Base-by-base conservation (phyloP, 73 alveolate species). In the Paramecium sexaurelia region DNA sequence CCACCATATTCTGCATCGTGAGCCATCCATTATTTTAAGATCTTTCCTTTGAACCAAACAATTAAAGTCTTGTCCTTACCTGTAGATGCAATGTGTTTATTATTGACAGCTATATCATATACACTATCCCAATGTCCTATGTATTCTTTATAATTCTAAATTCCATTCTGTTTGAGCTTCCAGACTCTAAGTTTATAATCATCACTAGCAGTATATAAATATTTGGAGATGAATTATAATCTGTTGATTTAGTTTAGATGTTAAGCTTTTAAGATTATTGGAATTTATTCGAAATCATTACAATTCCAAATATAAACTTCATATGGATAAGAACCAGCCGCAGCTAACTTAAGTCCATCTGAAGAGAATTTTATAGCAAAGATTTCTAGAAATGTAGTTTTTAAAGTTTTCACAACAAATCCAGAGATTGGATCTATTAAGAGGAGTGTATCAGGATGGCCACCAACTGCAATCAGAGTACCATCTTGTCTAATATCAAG, bases 101-200 rank as follows among this genome's bases (percentile, higher is more conserved):
- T 32, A 22, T 57, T 57, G 3, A 57, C 37, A 19, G 82, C 43
- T 32, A 57, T 22, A 24, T 43, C 82, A 57, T 27, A 57, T 7
- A 57, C 41, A 57, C 82, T 57, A 57, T 57, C 82, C 82, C 82
- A 57, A 24, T 57, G 82, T 57, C 82, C 82, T 27, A 57, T 32
- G 22, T 57, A 57, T 24, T 57, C 82, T 57, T 22, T 57, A 57
- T 57, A 57, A 57, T 57, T 32, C 10, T 24, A 22, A 17, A 32
- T 13, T 32, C 82, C 82, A 27, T 57, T 24, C 22, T 57, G 19
- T 24, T 24, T 27, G 1, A 57, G 10, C 24, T 57, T 57, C 82
- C 82, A 57, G 17, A 57, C 82, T 57, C 82, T n/a, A 24, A 57
- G 43, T 57, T 57, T 57, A 13, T 57, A 57, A 57, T 57, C 82